These are phyloP conservation scores for Eudorina sp. DNA, from an alignment of 139 green algal species.

Conservation along the genomic window DNA sequence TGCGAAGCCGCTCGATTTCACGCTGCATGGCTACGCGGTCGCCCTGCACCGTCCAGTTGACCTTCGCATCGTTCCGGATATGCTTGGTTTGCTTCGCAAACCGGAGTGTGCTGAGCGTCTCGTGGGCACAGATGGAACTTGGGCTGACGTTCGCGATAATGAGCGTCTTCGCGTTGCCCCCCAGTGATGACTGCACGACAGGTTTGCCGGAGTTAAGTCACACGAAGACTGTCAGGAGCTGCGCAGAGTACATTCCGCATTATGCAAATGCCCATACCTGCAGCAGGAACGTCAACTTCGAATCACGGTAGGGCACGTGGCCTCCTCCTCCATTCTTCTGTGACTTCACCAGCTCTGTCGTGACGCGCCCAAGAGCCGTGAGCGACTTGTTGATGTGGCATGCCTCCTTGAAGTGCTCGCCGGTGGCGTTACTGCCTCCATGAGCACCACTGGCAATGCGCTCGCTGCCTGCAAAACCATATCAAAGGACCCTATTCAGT, in stretches of 20 bases:
- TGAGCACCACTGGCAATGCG: constrained; percentile 68
- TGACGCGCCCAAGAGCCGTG: constrained; percentile 93
- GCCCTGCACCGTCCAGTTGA: constrained; percentile 73
- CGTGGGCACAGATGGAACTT: constrained; percentile 65
- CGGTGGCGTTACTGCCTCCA: constrained; percentile 80
- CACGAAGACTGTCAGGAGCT: too few species aligned
- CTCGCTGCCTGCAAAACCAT: constrained; percentile 83
- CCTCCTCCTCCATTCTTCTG: constrained; percentile 65
- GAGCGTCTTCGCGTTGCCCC: constrained; percentile 95
- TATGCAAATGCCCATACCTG: constrained; percentile 67
- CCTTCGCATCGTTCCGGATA: constrained; percentile 90
- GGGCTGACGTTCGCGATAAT: constrained; percentile 94
- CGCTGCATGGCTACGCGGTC: constrained; percentile 68
- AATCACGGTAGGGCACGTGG: constrained; percentile 97
- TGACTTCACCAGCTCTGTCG: constrained; percentile 86
- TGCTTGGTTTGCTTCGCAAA: constrained; percentile 93
- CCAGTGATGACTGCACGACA: constrained; percentile 85
- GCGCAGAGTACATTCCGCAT: too few species aligned
- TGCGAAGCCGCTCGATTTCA: constrained; percentile 73
- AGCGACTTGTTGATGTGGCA: constrained; percentile 97
- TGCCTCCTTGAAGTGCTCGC: constrained; percentile 88
- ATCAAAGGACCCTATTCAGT: too few species aligned
- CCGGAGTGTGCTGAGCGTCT: constrained; percentile 93
- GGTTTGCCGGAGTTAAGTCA: not conserved
- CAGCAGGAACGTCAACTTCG: constrained; percentile 97